phyloP scores from a whole-genome alignment of 1,139 yeast species.

The Wickerhamomyces sp. region DNA sequence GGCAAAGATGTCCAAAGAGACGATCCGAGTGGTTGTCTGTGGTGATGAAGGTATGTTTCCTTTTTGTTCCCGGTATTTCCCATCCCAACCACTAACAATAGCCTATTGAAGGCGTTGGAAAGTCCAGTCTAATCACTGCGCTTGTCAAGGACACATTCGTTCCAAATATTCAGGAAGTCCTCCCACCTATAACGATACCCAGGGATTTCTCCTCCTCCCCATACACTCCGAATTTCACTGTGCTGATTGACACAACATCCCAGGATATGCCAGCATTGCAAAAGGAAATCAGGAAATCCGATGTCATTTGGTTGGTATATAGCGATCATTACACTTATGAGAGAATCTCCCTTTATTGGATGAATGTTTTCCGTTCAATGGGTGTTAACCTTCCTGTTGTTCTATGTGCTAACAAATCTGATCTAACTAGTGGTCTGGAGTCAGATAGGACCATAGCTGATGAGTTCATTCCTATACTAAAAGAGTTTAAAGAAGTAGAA shows the following conservation, averaged over 20 bases:
- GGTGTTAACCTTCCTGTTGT: conserved; percentile 94
- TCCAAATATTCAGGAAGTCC: conserved; percentile 65
- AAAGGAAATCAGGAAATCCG: conserved; percentile 75
- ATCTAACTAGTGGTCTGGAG: conserved; percentile 29
- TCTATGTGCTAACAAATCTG: conserved; percentile 81
- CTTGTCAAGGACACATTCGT: conserved; percentile 76
- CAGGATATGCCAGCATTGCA: conserved; percentile 59
- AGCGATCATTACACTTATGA: conserved; percentile 94
- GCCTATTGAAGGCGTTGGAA: conserved; percentile 53
- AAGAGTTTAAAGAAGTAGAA: conserved; percentile 91
- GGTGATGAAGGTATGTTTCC: conserved; percentile 71
- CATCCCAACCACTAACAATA: neutral
- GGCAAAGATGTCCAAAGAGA: conserved; percentile 38
- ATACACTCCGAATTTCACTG: conserved; percentile 62
- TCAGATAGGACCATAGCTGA: conserved; percentile 25
- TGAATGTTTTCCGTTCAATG: conserved; percentile 84
- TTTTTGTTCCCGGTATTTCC: neutral
- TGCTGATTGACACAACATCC: conserved; percentile 75
- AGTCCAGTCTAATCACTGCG: conserved; percentile 68
- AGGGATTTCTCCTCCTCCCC: conserved; percentile 54
- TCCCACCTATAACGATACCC: conserved; percentile 82
- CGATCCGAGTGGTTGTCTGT: conserved; percentile 76
- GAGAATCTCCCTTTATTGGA: conserved; percentile 87
- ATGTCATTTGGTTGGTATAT: conserved; percentile 89
- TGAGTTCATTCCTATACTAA: conserved; percentile 79